phyloP scores from a whole-genome alignment of 2,329 filamentous ascomycete genomes.

The Fusarium camptoceras region DNA sequence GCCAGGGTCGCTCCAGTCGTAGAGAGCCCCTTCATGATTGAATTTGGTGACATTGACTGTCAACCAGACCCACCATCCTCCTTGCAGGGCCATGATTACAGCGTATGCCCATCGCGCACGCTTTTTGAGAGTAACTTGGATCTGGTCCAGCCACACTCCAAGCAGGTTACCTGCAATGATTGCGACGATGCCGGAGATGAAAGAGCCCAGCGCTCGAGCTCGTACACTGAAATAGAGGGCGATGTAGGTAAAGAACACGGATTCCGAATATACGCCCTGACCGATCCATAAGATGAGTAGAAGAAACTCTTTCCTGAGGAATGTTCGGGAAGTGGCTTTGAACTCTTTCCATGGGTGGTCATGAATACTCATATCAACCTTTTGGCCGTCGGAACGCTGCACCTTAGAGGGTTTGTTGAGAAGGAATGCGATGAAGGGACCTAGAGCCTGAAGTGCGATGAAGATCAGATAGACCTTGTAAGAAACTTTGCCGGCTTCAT shows the following conservation, averaged over 20 bases:
- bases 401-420: constrained; percentile 69
- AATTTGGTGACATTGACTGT: constrained; percentile 72
- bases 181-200: constrained; percentile 73
- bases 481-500: constrained; percentile 69
- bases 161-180: constrained; percentile 71
- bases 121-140: constrained; percentile 61
- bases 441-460: constrained; percentile 72
- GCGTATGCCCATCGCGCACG: constrained; percentile 66
- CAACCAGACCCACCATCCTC: constrained; percentile 76
- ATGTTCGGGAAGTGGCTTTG: constrained; percentile 65
- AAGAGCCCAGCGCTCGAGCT: constrained; percentile 69
- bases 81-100: constrained; percentile 65
- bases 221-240: constrained; percentile 75
- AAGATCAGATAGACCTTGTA: constrained; percentile 75
- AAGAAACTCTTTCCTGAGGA: constrained; percentile 69
- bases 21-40: constrained; percentile 63
- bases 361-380: constrained; percentile 66
- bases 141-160: constrained; percentile 69
- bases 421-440: constrained; percentile 69
- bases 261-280: constrained; percentile 73
- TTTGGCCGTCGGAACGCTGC: constrained; percentile 70
- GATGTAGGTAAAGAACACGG: constrained; percentile 62
- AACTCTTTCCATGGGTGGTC: constrained; percentile 68
- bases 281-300: constrained; percentile 72
- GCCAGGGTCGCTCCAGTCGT: constrained; percentile 71